phyloP scores from a whole-genome alignment of 805 yeast genomes.

The Candida multigemmis region DNA sequence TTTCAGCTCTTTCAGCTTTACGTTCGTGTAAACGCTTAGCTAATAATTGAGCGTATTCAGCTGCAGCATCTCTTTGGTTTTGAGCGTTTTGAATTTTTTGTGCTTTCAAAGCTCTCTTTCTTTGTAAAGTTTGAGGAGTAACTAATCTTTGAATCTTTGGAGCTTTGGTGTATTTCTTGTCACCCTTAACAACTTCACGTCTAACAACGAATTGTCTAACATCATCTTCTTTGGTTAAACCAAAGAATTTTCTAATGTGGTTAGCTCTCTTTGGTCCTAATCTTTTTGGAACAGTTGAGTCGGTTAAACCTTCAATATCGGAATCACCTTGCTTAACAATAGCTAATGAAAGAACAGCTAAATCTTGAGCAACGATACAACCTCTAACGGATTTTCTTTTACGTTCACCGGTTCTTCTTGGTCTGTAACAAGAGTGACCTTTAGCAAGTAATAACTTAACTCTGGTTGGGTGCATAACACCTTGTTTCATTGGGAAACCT shows the following conservation, averaged over 20 bases:
- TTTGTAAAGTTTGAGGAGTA: conserved; percentile 98
- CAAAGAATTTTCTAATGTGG: conserved; percentile 99
- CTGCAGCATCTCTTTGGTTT: conserved; percentile 99
- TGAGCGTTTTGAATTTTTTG: conserved; percentile 94
- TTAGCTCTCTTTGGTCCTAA: conserved; percentile 99
- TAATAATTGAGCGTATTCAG: conserved; percentile 97
- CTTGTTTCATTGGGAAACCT: conserved; percentile 99
- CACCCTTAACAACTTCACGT: conserved; percentile 98
- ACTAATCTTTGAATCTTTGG: conserved; percentile 99
- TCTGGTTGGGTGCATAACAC: conserved; percentile 99
- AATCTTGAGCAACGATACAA: conserved; percentile 95
- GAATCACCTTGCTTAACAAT: conserved; percentile 95
- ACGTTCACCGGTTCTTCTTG: conserved; percentile 99
- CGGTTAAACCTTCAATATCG: conserved; percentile 95
- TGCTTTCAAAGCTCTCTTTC: conserved; percentile 95
- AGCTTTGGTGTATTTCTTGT: conserved; percentile 98
- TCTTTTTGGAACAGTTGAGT: conserved; percentile 93
- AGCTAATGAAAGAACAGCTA: conserved; percentile 89
- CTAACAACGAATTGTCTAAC: conserved; percentile 88
- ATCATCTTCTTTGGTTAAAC: conserved; percentile 90
- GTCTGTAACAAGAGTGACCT: conserved; percentile 98
- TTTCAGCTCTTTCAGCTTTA: conserved; percentile 97
- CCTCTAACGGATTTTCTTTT: conserved; percentile 99
- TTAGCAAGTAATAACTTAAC: conserved; percentile 89
- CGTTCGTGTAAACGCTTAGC: conserved; percentile 98